Percentiles rank a stretch among this genome's conserved stretches.
Evolutionary conservation across 345 rosid species (phyloP).

Genomic region (Populus simonii): DNA sequence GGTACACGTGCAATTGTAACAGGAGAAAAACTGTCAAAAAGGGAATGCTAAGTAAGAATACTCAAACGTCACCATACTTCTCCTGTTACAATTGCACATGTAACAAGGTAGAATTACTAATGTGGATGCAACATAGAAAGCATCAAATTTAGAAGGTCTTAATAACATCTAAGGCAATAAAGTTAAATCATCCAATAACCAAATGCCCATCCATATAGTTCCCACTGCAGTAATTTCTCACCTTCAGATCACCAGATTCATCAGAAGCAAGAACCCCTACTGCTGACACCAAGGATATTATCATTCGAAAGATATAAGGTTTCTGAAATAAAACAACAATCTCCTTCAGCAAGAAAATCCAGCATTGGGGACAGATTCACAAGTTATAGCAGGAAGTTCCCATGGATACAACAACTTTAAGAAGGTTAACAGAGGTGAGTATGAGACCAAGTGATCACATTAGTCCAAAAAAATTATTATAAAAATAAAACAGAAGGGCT

Average conservation of each 20-base stretch:
- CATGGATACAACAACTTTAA: neutral
- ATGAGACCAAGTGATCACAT: neutral
- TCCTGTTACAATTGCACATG: too few relatives aligned
- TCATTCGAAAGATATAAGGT: constrained; percentile 54
- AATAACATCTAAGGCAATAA: neutral
- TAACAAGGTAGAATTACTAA: too few relatives aligned
- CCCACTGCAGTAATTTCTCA: constrained; percentile 28
- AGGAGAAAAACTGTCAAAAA: too few relatives aligned
- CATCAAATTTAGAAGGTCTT: neutral
- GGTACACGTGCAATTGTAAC: too few relatives aligned
- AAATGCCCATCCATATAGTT: constrained; percentile 6
- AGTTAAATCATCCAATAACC: neutral
- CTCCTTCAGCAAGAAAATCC: constrained; percentile 9
- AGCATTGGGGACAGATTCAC: neutral
- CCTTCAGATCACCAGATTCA: constrained; percentile 59
- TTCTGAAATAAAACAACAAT: constrained; percentile 41
- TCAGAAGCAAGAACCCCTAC: constrained; percentile 54
- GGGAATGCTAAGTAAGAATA: too few relatives aligned
- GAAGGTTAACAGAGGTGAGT: neutral
- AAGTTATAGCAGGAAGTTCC: neutral
- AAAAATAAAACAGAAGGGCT: neutral
- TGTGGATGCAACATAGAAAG: too few relatives aligned
- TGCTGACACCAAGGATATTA: constrained; percentile 53
- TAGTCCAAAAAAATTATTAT: neutral
- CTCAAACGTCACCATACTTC: too few relatives aligned